A percentile compares a stretch with the other conserved stretches of the same genome.
phyloP scores from a whole-genome alignment of 192 early-diverging fungal species.

The Backusella australiensis region DNA sequence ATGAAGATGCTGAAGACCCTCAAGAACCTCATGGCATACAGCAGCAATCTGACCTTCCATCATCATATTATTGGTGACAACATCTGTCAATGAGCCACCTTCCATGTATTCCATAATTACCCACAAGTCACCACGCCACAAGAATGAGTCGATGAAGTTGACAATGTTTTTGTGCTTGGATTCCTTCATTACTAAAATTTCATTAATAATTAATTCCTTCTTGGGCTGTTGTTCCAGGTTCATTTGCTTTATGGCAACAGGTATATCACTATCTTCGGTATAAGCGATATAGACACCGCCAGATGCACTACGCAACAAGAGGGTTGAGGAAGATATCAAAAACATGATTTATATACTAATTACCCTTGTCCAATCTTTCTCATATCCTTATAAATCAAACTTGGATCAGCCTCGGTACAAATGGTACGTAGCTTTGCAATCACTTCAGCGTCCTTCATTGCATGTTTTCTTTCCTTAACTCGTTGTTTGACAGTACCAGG shows the following conservation, averaged over 20 bases:
- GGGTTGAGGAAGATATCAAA: not conserved
- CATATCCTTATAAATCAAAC: slow-evolving; percentile 48
- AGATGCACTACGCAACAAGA: slow-evolving; percentile 48
- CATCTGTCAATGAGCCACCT: slow-evolving; percentile 86
- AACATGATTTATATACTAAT: not conserved
- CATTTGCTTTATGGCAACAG: slow-evolving; percentile 89
- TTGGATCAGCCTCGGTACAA: slow-evolving; percentile 89
- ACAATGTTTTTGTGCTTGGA: slow-evolving; percentile 85
- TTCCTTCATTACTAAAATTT: slow-evolving; percentile 83
- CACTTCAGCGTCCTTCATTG: slow-evolving; percentile 67
- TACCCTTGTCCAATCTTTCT: slow-evolving; percentile 45
- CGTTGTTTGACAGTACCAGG: slow-evolving; percentile 37
- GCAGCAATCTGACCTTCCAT: slow-evolving; percentile 86
- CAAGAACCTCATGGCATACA: slow-evolving; percentile 71
- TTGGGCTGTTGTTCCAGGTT: slow-evolving; percentile 84
- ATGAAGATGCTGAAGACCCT: slow-evolving; percentile 72
- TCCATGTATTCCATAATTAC: slow-evolving; percentile 97
- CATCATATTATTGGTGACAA: slow-evolving; percentile 84
- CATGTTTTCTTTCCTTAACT: slow-evolving; percentile 20
- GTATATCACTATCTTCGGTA: slow-evolving; percentile 42
- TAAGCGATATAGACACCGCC: slow-evolving; percentile 78
- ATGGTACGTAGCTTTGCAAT: slow-evolving; percentile 82
- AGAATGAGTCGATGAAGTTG: slow-evolving; percentile 85
- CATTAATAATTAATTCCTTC: slow-evolving; percentile 87
- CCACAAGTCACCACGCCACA: slow-evolving; percentile 83